Base-by-base conservation (phyloP, 2,329 filamentous ascomycete species). In the Pseudocercospora musae region DNA sequence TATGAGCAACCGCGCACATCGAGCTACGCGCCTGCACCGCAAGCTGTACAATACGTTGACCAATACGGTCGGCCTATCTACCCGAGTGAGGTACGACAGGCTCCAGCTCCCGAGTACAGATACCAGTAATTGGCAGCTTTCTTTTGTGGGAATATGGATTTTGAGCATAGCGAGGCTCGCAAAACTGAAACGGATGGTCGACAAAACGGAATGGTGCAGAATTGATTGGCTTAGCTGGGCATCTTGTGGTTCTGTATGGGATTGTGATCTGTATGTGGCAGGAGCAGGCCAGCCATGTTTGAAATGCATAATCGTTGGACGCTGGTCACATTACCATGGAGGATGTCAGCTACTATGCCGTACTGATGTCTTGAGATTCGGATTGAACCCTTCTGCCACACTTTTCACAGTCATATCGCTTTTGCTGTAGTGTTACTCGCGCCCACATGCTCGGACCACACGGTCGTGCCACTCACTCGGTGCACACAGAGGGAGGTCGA, bases 1-100 rank as follows among this genome's bases (percentile, higher is more conserved):
- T 61, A 66, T 15, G 73, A 74, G 29, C 68, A 70, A 52, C 58
- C 62, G 11, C 59, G 62, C n/a, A 60, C 64, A 9, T 62, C 62
- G 60, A 62, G 52, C 29, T 54, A 54, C 29, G 52, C 52, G n/a
- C 62, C 62, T n/a, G 54, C 63, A 53, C 58, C 60, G 27, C 69
- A 67, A 49, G 58, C 62, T 42, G 70, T 73, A 50, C 62, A 77
- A 21, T 81, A 79, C 69, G 72, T 79, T 21, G 79, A 81, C 60
- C 76, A 79, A 59, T 72, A 76, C 60, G 74, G 74, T 9, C 62
- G 69, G 50, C 71, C 73, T 57, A 64, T 76, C 25, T 69, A 67
- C 58, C 70, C 68, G 23, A 64, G 63, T 50, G 66, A 73, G 31
- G 53, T 73, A 18, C 64, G 69, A 53, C 69, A 69, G 57, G 60